Conservation (phyloP, 371 early-diverging fungal genomes). For the Cokeromyces recurvatus region DNA sequence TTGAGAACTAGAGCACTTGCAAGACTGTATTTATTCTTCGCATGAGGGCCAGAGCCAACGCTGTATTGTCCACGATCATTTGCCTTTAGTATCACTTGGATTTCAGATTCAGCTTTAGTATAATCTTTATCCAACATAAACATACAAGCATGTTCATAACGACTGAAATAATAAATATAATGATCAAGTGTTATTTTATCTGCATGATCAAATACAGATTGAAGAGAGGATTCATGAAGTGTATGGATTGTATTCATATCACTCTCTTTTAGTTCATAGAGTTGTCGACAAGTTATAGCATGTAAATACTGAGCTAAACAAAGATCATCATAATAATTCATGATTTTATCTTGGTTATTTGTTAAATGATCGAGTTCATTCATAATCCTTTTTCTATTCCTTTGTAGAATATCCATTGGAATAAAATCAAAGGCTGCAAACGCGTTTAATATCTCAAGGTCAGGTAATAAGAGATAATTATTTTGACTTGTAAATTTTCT, state of each 20-base stretch:
- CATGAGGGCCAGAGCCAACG: conserved; percentile 33
- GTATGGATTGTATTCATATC: neutral
- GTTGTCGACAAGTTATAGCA: conserved; percentile 16
- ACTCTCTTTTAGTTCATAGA: conserved; percentile 12
- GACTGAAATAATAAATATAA: conserved; percentile 56
- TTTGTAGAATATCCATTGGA: conserved; percentile 35
- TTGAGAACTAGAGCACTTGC: conserved; percentile 40
- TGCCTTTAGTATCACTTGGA: conserved; percentile 32
- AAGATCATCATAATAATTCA: conserved; percentile 56
- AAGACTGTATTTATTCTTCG: conserved; percentile 45
- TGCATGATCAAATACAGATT: conserved; percentile 23
- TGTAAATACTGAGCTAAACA: conserved; percentile 61
- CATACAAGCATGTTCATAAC: conserved; percentile 52
- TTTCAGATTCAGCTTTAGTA: conserved; percentile 40
- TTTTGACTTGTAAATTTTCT: conserved; percentile 61
- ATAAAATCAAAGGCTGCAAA: conserved; percentile 59
- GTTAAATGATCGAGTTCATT: conserved; percentile 31
- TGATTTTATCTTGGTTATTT: neutral
- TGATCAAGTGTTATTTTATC: conserved; percentile 48
- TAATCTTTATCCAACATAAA: conserved; percentile 39
- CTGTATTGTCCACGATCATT: conserved; percentile 31
- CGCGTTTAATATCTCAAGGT: conserved; percentile 63
- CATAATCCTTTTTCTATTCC: conserved; percentile 23
- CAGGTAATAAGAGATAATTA: conserved; percentile 58
- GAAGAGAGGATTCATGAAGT: conserved; percentile 17